A percentile compares a stretch with the other conserved stretches of the same genome.
Conservation (phyloP, 306 rosid species). For the Trichosanthes truncata region DNA sequence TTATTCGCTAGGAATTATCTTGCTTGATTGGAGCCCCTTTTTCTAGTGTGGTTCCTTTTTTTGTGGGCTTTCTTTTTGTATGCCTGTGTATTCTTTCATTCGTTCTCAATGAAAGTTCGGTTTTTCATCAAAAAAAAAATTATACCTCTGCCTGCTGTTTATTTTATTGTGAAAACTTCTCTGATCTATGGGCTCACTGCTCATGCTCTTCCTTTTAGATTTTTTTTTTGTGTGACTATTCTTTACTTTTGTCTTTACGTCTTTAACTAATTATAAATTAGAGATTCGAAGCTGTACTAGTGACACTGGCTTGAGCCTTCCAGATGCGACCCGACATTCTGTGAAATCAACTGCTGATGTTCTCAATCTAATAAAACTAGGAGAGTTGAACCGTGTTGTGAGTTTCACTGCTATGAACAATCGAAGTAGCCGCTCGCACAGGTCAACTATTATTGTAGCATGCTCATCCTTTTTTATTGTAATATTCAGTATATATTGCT, state of each 20-base stretch:
- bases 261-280: slow-evolving; percentile 48
- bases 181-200: background rate
- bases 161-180: background rate
- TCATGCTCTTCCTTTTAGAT: background rate
- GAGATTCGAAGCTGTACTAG: slow-evolving; percentile 76
- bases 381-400: slow-evolving; percentile 71
- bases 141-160: slow-evolving; percentile 44
- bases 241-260: background rate
- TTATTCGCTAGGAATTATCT: no score
- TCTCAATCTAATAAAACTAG: slow-evolving; percentile 64
- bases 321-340: slow-evolving; percentile 54
- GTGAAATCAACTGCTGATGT: slow-evolving; percentile 75
- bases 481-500: background rate
- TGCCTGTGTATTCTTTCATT: no score
- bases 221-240: background rate
- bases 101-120: no score
- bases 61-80: no score
- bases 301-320: slow-evolving; percentile 70
- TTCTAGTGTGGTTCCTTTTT: no score
- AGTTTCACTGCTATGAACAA: slow-evolving; percentile 75
- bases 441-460: slow-evolving; percentile 30
- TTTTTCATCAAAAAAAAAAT: no score
- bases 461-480: background rate
- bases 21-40: no score
- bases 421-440: slow-evolving; percentile 90